phyloP scores from a whole-genome alignment of 2,329 filamentous ascomycete genomes.

The Ophiostoma australiae region DNA sequence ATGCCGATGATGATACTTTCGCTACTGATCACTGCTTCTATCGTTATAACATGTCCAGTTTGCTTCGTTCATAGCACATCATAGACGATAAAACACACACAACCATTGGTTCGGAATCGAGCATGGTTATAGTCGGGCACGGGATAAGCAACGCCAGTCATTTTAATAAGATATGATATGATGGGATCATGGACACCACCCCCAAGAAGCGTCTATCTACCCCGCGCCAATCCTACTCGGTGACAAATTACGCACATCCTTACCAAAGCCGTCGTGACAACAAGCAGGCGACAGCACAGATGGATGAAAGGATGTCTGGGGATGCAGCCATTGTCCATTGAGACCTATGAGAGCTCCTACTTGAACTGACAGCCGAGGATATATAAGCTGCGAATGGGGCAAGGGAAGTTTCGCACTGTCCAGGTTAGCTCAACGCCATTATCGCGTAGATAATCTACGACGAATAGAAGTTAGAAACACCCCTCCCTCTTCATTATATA shows the following conservation, averaged over 20 bases:
- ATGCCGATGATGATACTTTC: too few relatives aligned
- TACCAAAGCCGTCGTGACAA: background rate
- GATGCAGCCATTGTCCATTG: background rate
- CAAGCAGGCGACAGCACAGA: background rate
- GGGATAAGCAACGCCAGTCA: background rate
- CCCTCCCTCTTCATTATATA: too few relatives aligned
- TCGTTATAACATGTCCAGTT: too few relatives aligned
- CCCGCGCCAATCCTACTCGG: background rate
- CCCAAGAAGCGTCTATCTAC: background rate
- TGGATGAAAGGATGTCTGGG: background rate
- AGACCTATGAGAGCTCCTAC: background rate
- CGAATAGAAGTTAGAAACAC: too few relatives aligned
- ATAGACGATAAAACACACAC: too few relatives aligned
- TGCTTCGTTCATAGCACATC: too few relatives aligned
- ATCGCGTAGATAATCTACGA: too few relatives aligned
- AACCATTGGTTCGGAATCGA: too few relatives aligned
- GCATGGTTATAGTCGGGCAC: background rate
- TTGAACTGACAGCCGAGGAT: background rate
- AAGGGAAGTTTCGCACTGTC: background rate
- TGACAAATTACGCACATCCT: background rate
- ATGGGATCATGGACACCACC: background rate
- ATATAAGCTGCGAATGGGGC: background rate
- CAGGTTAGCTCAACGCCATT: too few relatives aligned
- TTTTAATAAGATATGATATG: too few relatives aligned
- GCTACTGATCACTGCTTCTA: too few relatives aligned